Evolutionary conservation across 257 asterid genomes (phyloP), one percentile per base, ranked within the genome.

Genomic region (Solanum sparsipilum): DNA sequence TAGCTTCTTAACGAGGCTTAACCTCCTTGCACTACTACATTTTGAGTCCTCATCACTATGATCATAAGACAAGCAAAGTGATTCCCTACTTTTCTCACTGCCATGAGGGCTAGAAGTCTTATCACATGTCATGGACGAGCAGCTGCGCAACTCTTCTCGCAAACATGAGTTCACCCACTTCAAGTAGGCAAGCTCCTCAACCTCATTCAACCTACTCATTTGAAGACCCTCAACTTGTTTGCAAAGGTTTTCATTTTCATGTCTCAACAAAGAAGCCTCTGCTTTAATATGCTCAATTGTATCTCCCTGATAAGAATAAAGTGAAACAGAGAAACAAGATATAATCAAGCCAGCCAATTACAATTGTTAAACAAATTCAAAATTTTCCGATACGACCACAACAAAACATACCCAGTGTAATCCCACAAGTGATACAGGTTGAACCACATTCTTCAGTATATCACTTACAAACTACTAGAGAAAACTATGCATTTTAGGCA

Each of bases 221-320:
- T 96, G 99, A 89, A 95, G 98, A 73, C 96, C 96, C 89, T 96
- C 99, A 84, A 96, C 98, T 94, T 96, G 99, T 88, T 96, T 96
- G 91, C 96, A 90, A 20, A 96, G 95, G 88, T 93, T 98, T 86
- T 92, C 94, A 83, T 96, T 96, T n/a, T 96, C 93, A 85, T 93
- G 91, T 91, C 93, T 93, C 13, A 95, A 93, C 92, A 89, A 84
- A 63, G 94, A 94, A n/a, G 95, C 98, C 92, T 96, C 98, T 71
- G 94, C 97, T 94, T 92, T 93, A 63, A 94, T 92, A 89, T 92
- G 91, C 91, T 94, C 96, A 44, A 96, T 90, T 48, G 67, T 83
- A 31, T 95, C 95, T 86, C 86, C 88, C 98, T 96, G 89, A 86
- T 87, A 7, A 87, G 21, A 87, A 67, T 20, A 71, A 83, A 88